A percentile compares a stretch with the other conserved stretches of the same genome.
Conservation (phyloP, 2,329 filamentous ascomycete species). For the Venturiaceae sp. region DNA sequence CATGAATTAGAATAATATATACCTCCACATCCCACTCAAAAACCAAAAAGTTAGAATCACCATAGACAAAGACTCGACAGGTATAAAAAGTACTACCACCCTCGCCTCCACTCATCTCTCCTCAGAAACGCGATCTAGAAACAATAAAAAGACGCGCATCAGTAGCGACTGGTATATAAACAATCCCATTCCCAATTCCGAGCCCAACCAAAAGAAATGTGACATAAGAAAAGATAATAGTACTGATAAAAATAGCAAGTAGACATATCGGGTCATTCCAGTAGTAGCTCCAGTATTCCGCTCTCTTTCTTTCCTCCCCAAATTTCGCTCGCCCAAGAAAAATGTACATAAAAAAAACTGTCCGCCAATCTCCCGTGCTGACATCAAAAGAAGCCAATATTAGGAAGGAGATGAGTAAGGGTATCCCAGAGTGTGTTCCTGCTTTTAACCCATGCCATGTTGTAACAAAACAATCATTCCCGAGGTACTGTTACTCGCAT, state of each 20-base stretch:
- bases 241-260: background rate
- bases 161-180: background rate
- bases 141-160: background rate
- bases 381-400: background rate
- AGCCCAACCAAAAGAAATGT: background rate
- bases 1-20: background rate
- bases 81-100: background rate
- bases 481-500: background rate
- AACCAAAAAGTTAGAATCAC: background rate
- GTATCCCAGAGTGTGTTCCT: background rate
- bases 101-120: background rate
- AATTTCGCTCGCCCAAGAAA: background rate
- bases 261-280: background rate
- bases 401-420: background rate
- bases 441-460: background rate
- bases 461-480: background rate
- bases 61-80: too few relatives aligned
- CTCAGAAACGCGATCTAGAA: background rate
- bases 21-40: background rate
- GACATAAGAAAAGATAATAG: background rate
- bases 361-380: background rate
- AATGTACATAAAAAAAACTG: background rate
- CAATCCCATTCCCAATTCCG: too few relatives aligned
- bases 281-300: background rate
- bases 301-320: background rate